phyloP scores from a whole-genome alignment of 495 filamentous ascomycete species.

The Geopyxis carbonaria region DNA sequence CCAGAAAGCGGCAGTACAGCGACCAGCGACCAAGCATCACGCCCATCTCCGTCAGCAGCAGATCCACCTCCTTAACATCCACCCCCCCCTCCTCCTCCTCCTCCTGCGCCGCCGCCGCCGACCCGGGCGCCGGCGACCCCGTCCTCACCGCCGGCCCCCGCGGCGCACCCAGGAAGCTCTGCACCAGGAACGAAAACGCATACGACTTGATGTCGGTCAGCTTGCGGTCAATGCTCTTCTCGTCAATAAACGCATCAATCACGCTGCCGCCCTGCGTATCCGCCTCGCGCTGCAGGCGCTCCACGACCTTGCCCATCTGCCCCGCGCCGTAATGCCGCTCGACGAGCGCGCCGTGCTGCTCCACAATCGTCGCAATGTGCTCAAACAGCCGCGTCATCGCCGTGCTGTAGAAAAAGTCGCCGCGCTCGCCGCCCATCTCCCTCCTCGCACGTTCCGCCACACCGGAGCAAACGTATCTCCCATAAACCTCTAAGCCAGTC shows the following conservation, averaged over 20 bases:
- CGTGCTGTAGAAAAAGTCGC: conserved; percentile 82
- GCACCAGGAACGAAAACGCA: conserved; percentile 88
- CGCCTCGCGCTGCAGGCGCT: conserved; percentile 79
- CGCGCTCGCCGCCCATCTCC: conserved; percentile 43
- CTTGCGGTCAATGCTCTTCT: conserved; percentile 62
- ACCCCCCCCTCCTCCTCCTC: conserved; percentile 73
- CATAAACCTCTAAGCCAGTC: conserved; percentile 84
- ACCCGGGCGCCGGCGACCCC: conserved; percentile 49
- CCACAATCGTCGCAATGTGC: conserved; percentile 90
- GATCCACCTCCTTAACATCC: conserved; percentile 88
- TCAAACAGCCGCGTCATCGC: conserved; percentile 84
- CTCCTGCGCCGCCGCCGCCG: conserved; percentile 30
- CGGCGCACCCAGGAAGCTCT: conserved; percentile 58
- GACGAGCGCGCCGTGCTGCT: conserved; percentile 73
- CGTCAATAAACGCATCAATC: conserved; percentile 86
- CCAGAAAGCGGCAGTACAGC: conserved; percentile 74
- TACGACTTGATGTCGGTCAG: conserved; percentile 92
- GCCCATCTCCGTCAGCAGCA: conserved; percentile 65
- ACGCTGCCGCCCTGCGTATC: conserved; percentile 97
- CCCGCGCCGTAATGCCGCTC: conserved; percentile 83
- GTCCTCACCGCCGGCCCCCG: conserved; percentile 25
- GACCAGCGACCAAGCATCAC: conserved; percentile 90
- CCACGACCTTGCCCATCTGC: conserved; percentile 91
- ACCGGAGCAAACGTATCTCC: conserved; percentile 83
- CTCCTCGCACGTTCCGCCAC: conserved; percentile 67